A percentile compares a stretch with the other conserved stretches of the same genome.
These are phyloP conservation scores for Zymoseptoria crescenta DNA, from an alignment of 2,329 filamentous ascomycete species.

Conservation along the genomic window DNA sequence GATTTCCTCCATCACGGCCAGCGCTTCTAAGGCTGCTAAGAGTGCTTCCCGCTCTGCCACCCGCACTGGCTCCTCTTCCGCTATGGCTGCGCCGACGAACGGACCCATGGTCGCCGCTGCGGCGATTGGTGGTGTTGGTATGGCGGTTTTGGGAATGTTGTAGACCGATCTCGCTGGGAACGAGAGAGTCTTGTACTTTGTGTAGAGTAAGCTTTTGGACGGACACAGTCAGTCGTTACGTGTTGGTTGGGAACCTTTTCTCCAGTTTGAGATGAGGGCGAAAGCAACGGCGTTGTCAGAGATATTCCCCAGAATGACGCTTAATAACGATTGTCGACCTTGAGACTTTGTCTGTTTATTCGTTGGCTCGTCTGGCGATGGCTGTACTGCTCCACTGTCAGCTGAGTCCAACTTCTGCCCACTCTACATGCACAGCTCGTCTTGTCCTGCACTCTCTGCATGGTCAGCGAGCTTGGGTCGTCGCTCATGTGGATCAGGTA, in stretches of 20 bases:
- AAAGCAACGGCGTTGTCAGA: background rate
- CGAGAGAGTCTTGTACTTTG: background rate
- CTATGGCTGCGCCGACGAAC: constrained; percentile 9
- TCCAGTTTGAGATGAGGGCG: background rate
- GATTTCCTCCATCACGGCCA: constrained; percentile 1
- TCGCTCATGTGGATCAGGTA: background rate
- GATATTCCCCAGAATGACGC: background rate
- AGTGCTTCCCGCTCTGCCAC: constrained; percentile 1
- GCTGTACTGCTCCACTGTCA: background rate
- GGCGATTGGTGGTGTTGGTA: constrained; percentile 15
- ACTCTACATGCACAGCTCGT: background rate
- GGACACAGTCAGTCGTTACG: background rate
- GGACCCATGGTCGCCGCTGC: constrained; percentile 13
- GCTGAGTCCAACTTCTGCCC: background rate
- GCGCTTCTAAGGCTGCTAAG: constrained; percentile 1
- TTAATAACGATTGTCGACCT: background rate
- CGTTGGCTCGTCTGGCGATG: background rate
- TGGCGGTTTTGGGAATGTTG: constrained; percentile 12
- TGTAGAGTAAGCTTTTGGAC: background rate
- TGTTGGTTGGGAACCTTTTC: background rate
- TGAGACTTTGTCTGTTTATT: background rate
- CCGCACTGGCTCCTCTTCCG: constrained; percentile 1
- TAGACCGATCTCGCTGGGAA: background rate
- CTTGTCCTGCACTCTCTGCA: background rate
- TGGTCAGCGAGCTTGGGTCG: background rate